Evolutionary conservation across 306 rosid genomes (phyloP).

Genomic region (Calophaca sinica): DNA sequence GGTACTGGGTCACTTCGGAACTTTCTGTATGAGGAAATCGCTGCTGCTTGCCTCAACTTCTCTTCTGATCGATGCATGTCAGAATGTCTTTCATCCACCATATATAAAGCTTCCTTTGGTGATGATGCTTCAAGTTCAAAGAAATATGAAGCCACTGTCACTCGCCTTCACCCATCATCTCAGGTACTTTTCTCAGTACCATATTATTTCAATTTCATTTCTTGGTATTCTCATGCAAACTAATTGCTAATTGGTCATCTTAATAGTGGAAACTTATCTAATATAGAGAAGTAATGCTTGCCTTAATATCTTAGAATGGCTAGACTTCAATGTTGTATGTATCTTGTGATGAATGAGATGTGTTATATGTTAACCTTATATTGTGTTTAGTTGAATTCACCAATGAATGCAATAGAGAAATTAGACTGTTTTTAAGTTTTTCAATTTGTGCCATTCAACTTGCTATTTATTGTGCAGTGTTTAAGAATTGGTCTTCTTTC

Average conservation of each 20-base stretch:
- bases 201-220: slow-evolving; percentile 25
- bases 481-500: slow-evolving; percentile 7
- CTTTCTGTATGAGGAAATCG: slow-evolving; percentile 76
- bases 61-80: slow-evolving; percentile 86
- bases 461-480: slow-evolving; percentile 22
- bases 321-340: neutral
- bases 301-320: slow-evolving; percentile 15
- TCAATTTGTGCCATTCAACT: slow-evolving; percentile 27
- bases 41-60: slow-evolving; percentile 85
- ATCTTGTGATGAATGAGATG: slow-evolving; percentile 21
- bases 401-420: neutral
- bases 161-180: slow-evolving; percentile 82
- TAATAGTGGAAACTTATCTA: neutral
- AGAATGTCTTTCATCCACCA: slow-evolving; percentile 83
- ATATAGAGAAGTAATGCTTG: slow-evolving; percentile 26
- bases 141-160: slow-evolving; percentile 91
- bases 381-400: slow-evolving; percentile 4
- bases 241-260: slow-evolving; percentile 25
- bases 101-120: slow-evolving; percentile 90
- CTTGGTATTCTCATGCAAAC: slow-evolving; percentile 31
- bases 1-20: slow-evolving; percentile 67
- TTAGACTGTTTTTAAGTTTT: neutral
- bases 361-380: neutral
- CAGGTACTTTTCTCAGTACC: slow-evolving; percentile 62
- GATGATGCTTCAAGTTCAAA: slow-evolving; percentile 81